Evolutionary conservation across 306 rosid species (phyloP).

Genomic region (Pyrus betulifolia): DNA sequence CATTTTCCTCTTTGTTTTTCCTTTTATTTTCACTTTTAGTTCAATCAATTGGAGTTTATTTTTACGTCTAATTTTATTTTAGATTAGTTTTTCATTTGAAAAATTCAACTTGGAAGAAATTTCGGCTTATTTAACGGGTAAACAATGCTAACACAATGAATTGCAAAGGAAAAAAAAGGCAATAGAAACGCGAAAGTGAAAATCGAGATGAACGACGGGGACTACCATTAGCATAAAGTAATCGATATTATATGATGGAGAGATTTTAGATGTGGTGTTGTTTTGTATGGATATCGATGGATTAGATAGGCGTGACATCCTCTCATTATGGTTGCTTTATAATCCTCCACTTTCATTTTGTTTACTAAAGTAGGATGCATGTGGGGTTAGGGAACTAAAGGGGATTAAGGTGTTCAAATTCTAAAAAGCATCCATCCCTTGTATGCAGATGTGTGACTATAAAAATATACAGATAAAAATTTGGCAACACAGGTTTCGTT

Average conservation of each 20-base stretch:
- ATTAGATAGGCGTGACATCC: neutral
- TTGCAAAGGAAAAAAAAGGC: too few species aligned
- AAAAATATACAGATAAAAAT: too few species aligned
- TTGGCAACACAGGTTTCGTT: neutral
- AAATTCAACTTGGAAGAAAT: too few species aligned
- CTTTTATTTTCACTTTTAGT: too few species aligned
- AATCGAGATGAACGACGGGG: neutral
- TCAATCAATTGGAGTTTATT: too few species aligned
- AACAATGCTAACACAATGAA: too few species aligned
- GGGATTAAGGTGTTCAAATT: neutral
- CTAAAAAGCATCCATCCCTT: neutral
- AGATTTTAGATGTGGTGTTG: neutral
- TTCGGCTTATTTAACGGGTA: too few species aligned
- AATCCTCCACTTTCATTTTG: neutral
- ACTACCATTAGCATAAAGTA: neutral
- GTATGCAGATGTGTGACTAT: neutral
- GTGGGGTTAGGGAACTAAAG: neutral
- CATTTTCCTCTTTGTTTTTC: too few species aligned
- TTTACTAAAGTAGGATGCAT: constrained; percentile 2
- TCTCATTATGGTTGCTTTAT: constrained; percentile 7
- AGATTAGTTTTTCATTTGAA: too few species aligned
- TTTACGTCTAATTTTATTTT: too few species aligned
- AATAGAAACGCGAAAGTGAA: too few species aligned
- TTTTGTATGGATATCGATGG: neutral
- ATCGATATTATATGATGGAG: neutral